Evolutionary conservation across 1,139 yeast genomes (phyloP), one percentile per base, ranked within the genome.

Genomic region (Blastobotrys elegans): DNA sequence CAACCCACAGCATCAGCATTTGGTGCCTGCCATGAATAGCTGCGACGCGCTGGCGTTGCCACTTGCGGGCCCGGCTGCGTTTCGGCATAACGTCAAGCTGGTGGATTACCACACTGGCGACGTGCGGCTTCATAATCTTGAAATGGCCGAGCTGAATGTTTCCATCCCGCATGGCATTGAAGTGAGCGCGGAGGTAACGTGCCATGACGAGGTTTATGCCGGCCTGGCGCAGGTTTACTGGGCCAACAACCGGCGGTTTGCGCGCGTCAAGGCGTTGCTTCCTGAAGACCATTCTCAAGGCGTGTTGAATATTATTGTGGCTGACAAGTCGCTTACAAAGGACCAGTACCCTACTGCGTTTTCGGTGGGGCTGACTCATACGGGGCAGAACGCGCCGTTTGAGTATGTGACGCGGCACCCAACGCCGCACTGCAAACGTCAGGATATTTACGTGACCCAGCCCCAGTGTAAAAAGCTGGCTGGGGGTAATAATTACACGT

Each of bases 31-130:
- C 3, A 69, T 92, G 51, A 89, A 86, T 53, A 84, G 86, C 41
- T 76, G 79, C 53, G 80, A 84, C 35, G 92, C 94, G 16, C 74
- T 88, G 53, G 79, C 89, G 43, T 70, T 90, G 45, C 98, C 97
- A 0, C 75, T 95, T 40, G 80, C 85, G 14, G 87, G 88, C 60
- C 92, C 96, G 1, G 85, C 90, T 0, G 88, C 84, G 56, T 79
- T 84, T 65, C 72, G 70, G 37, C 77, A 79, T 57, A 71, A 73
- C 2, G 63, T 90, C 36, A 72, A 72, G 50, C 74, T 89, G 51
- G 70, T 78, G 53, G 83, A 80, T 61, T 90, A 77, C 66, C 85
- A 87, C 63, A 83, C 87, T 52, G 87, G 95, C 0, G 69, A 88
- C 53, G 79, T 92, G 2, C 76, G 84, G 53, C 67, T 90, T 54